Conservation (phyloP, 805 yeast species). For the Candida sphagnicola region DNA sequence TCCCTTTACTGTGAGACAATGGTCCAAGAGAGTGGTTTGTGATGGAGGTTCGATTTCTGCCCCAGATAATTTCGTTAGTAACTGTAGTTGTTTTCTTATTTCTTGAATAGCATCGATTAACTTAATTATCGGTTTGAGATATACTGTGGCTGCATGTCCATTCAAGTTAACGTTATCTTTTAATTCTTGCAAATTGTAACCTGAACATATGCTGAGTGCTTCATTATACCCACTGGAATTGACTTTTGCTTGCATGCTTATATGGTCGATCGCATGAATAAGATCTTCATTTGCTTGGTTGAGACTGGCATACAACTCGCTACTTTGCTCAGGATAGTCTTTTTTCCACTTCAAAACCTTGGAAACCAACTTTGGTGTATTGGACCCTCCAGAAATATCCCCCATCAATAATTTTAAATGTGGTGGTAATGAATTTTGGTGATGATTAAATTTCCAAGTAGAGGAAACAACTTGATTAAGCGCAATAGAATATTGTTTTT, state of each 20-base stretch:
- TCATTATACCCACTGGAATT: not conserved
- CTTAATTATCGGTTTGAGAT: not conserved
- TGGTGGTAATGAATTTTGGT: slow-evolving; percentile 61
- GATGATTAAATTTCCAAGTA: slow-evolving; percentile 61
- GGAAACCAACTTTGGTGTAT: slow-evolving; percentile 86
- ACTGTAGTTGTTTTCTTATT: slow-evolving; percentile 57
- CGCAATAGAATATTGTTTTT: slow-evolving; percentile 4
- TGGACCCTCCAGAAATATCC: slow-evolving; percentile 88
- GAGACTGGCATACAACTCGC: slow-evolving; percentile 49
- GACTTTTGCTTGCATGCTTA: slow-evolving; percentile 1
- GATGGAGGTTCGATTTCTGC: slow-evolving; percentile 85
- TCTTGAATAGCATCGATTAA: slow-evolving; percentile 29
- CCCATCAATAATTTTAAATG: slow-evolving; percentile 81
- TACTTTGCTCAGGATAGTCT: slow-evolving; percentile 46
- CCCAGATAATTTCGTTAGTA: slow-evolving; percentile 59
- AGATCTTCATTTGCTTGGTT: slow-evolving; percentile 57
- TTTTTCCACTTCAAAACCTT: slow-evolving; percentile 70
- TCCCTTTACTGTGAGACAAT: slow-evolving; percentile 50
- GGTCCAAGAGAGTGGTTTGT: slow-evolving; percentile 69
- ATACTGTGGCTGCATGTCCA: no score
- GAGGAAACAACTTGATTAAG: slow-evolving; percentile 37
- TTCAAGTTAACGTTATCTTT: not conserved
- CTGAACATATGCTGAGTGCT: not conserved
- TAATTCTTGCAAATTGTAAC: not conserved
- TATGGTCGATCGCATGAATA: slow-evolving; percentile 40